Conservation (phyloP, 129 eudicot genomes). For the Solidago caesia region DNA sequence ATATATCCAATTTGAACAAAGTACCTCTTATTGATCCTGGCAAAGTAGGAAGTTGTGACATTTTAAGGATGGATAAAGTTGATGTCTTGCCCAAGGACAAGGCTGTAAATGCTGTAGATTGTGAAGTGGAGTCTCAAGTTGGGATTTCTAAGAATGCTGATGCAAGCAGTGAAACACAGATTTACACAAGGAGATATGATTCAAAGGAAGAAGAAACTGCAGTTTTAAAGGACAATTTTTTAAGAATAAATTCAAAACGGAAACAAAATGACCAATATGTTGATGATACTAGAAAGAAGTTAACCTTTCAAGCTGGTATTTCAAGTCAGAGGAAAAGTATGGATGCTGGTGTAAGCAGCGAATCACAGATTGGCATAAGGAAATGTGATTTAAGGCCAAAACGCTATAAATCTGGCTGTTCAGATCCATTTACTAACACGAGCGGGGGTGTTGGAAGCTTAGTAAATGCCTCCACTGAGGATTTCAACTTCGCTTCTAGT, state of each 20-base stretch:
- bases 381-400: neutral
- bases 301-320: constrained; percentile 2
- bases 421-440: neutral
- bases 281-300: constrained; percentile 13
- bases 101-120: constrained; percentile 16
- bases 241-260: constrained; percentile 16
- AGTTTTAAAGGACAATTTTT: constrained; percentile 12
- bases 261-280: constrained; percentile 18
- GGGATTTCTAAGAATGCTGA: too few relatives aligned
- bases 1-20: constrained; percentile 4
- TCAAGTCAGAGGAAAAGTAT: constrained; percentile 1
- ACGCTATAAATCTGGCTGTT: neutral
- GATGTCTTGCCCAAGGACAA: constrained; percentile 6
- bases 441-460: neutral
- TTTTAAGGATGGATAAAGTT: constrained; percentile 7
- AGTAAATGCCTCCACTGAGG: constrained; percentile 2
- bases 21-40: constrained; percentile 7
- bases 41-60: constrained; percentile 12
- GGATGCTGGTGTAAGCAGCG: constrained; percentile 12
- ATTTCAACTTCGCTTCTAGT: neutral
- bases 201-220: constrained; percentile 17
- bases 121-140: constrained; percentile 10
- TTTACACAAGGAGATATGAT: too few relatives aligned
- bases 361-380: constrained; percentile 20
- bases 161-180: too few relatives aligned